A percentile compares a stretch with the other conserved stretches of the same genome.
Evolutionary conservation across 2,329 filamentous ascomycete species (phyloP).

Genomic region (Paramyrothecium sp.): DNA sequence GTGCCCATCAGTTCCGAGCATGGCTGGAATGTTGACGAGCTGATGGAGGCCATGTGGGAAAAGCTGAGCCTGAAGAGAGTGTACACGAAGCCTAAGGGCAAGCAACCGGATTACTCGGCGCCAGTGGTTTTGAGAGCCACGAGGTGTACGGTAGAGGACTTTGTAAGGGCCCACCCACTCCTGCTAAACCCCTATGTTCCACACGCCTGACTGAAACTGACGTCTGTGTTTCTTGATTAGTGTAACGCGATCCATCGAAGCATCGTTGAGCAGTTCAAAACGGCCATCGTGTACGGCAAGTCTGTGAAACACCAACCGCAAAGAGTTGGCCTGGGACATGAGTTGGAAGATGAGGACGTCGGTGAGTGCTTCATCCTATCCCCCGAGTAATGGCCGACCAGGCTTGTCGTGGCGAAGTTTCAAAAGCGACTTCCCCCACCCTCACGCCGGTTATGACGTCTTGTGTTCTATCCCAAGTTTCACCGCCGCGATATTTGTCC

Average conservation of each 20-base stretch:
- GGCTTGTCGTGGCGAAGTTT: not conserved
- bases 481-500: not conserved
- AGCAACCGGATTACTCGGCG: conserved; percentile 84
- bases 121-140: conserved; percentile 85
- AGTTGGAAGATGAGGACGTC: conserved; percentile 95
- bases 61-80: conserved; percentile 88
- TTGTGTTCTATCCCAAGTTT: conserved; percentile 9
- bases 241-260: conserved; percentile 97
- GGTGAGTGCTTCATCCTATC: conserved; percentile 54
- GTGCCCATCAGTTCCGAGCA: conserved; percentile 97
- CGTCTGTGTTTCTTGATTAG: conserved; percentile 41
- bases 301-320: conserved; percentile 99
- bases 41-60: conserved; percentile 98
- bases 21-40: conserved; percentile 96
- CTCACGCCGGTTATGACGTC: not conserved
- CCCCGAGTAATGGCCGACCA: not conserved
- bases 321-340: conserved; percentile 85
- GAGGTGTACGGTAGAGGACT: conserved; percentile 91
- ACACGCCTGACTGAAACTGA: conserved; percentile 3
- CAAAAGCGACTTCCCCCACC: not conserved
- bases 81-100: conserved; percentile 98
- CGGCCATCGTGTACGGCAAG: conserved; percentile 93
- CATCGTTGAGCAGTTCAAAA: conserved; percentile 93
- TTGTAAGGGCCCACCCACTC: conserved; percentile 61
- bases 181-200: conserved; percentile 2